phyloP scores from a whole-genome alignment of 768 basidiomycete species.

The Rhodosporidiobolus sp. region DNA sequence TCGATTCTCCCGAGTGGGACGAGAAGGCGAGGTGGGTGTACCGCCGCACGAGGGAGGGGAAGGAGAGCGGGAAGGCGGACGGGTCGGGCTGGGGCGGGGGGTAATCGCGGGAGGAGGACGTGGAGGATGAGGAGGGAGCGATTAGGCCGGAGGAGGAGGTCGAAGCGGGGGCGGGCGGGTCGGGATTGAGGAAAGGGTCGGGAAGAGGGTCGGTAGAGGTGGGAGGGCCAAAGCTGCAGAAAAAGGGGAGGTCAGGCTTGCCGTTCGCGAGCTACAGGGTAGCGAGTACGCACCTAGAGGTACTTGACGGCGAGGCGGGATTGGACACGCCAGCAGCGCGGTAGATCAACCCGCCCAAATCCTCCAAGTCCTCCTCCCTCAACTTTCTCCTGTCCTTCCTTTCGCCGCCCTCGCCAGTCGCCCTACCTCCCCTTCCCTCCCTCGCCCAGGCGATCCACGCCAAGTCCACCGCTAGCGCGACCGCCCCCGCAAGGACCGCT shows the following conservation, averaged over 20 bases:
- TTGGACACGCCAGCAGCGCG: neutral
- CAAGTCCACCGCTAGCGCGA: conserved; percentile 31
- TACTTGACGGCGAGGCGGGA: too few species aligned
- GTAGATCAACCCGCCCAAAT: conserved; percentile 14
- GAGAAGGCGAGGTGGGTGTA: conserved; percentile 11
- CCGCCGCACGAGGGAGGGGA: neutral
- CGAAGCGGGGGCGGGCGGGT: neutral
- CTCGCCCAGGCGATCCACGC: conserved; percentile 22
- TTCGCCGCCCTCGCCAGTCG: neutral
- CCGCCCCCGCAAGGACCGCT: conserved; percentile 17
- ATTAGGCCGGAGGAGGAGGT: neutral
- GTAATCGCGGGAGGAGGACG: neutral
- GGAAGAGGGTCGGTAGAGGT: neutral
- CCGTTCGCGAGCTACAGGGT: too few species aligned
- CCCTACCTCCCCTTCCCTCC: neutral
- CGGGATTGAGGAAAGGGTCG: conserved; percentile 3
- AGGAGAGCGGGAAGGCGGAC: conserved; percentile 17
- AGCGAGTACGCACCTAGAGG: too few species aligned
- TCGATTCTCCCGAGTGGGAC: neutral
- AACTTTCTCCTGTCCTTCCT: neutral
- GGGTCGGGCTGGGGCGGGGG: neutral
- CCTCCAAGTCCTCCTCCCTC: conserved; percentile 15
- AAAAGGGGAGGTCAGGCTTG: too few species aligned
- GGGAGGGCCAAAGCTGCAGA: neutral
- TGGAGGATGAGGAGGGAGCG: neutral